phyloP scores from a whole-genome alignment of 2,329 filamentous ascomycete genomes.

The Paraconiothyrium sp. region DNA sequence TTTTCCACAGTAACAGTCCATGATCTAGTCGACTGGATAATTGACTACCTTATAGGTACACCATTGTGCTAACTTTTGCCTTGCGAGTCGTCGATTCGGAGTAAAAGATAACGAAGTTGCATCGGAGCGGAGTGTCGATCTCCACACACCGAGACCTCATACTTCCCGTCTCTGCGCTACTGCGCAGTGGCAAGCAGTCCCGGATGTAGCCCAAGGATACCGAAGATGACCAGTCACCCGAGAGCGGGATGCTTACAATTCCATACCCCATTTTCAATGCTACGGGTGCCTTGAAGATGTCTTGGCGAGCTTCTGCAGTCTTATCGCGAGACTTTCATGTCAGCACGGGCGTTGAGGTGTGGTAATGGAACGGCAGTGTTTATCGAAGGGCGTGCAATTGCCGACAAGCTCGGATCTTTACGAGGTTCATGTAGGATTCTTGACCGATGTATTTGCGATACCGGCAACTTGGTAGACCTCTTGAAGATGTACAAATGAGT shows the following conservation, averaged over 20 bases:
- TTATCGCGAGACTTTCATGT: not conserved
- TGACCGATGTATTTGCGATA: not conserved
- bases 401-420: not conserved
- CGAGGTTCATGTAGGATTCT: not conserved
- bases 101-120: not conserved
- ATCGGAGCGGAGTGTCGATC: not conserved
- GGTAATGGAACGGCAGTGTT: not conserved
- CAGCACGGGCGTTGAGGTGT: not conserved
- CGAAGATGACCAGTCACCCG: not conserved
- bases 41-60: not conserved
- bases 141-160: not conserved
- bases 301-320: not conserved
- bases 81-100: not conserved
- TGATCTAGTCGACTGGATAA: not conserved
- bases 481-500: not conserved
- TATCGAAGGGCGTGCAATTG: not conserved
- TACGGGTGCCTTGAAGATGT: not conserved
- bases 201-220: not conserved
- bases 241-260: not conserved
- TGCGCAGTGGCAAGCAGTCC: not conserved
- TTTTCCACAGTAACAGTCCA: not conserved
- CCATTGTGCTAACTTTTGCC: not conserved
- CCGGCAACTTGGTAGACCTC: not conserved
- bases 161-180: not conserved
- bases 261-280: not conserved